Conservation (phyloP, 2,329 filamentous ascomycete genomes). For the Penicillium paneum region DNA sequence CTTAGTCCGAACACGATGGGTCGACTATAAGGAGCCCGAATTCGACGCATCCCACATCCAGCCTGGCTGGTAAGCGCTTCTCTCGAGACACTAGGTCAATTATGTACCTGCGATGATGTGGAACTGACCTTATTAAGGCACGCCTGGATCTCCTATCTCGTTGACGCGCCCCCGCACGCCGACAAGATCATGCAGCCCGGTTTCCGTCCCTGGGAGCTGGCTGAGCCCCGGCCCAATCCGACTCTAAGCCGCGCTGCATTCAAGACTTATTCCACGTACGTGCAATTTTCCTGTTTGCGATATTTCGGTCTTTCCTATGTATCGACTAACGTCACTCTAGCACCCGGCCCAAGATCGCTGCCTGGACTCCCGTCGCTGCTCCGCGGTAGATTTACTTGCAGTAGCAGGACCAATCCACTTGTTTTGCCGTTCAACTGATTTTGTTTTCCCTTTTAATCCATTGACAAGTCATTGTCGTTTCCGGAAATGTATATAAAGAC, state of each 20-base stretch:
- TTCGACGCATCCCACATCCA: slow-evolving; percentile 67
- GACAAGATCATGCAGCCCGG: slow-evolving; percentile 69
- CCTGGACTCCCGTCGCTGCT: slow-evolving; percentile 38
- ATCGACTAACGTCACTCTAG: slow-evolving; percentile 18
- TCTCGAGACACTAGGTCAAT: not conserved
- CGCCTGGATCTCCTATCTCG: slow-evolving; percentile 91
- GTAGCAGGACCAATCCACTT: slow-evolving; percentile 19
- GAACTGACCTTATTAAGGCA: slow-evolving; percentile 56
- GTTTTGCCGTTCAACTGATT: slow-evolving; percentile 10
- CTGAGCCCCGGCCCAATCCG: slow-evolving; percentile 68
- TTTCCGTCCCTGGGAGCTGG: slow-evolving; percentile 71
- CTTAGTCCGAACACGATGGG: slow-evolving; percentile 89
- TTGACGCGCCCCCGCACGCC: slow-evolving; percentile 77
- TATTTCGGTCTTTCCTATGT: not conserved
- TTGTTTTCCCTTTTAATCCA: slow-evolving; percentile 5
- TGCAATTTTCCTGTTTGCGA: slow-evolving; percentile 25
- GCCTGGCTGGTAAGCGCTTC: slow-evolving; percentile 67
- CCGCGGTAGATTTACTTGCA: slow-evolving; percentile 29
- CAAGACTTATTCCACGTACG: slow-evolving; percentile 94
- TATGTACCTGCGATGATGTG: not conserved
- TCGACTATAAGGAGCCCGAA: slow-evolving; percentile 90
- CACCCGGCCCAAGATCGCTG: slow-evolving; percentile 34
- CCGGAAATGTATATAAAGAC: slow-evolving; percentile 38
- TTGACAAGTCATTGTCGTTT: slow-evolving; percentile 2
- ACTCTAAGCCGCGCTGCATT: slow-evolving; percentile 76